Percentiles rank a stretch among this genome's conserved stretches.
Evolutionary conservation across 768 basidiomycete species (phyloP).

Genomic region (Tylopilus vinaceipallidus): DNA sequence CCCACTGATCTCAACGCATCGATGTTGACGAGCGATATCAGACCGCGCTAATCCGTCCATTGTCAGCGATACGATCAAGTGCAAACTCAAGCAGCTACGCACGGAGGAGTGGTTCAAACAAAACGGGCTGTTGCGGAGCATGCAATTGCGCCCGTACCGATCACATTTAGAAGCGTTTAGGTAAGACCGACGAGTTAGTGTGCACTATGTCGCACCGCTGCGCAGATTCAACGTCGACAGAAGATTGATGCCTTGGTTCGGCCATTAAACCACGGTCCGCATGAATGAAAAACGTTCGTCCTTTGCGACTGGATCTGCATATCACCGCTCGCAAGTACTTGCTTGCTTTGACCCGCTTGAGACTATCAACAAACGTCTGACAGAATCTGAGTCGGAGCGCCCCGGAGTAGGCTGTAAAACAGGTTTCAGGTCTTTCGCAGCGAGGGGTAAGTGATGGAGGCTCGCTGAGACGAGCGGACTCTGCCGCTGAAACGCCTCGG

Average conservation of each 20-base stretch:
- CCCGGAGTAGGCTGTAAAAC: background rate
- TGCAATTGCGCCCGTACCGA: background rate
- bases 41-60: background rate
- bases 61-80: background rate
- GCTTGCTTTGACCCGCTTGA: background rate
- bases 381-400: background rate
- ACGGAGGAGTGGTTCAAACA: background rate
- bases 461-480: background rate
- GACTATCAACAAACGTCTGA: too few relatives aligned
- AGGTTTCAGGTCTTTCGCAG: background rate
- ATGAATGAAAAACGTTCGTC: background rate
- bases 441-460: background rate
- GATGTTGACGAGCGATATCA: background rate
- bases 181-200: background rate
- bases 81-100: background rate
- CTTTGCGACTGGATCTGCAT: background rate
- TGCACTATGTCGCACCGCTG: background rate
- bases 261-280: background rate
- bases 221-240: background rate
- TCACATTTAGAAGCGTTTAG: background rate
- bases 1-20: background rate
- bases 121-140: background rate
- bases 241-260: background rate
- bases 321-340: background rate
- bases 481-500: background rate